Percentiles rank a stretch among this genome's conserved stretches.
Evolutionary conservation across 2,329 filamentous ascomycete genomes (phyloP).

Genomic region (Calonectria honghensis): DNA sequence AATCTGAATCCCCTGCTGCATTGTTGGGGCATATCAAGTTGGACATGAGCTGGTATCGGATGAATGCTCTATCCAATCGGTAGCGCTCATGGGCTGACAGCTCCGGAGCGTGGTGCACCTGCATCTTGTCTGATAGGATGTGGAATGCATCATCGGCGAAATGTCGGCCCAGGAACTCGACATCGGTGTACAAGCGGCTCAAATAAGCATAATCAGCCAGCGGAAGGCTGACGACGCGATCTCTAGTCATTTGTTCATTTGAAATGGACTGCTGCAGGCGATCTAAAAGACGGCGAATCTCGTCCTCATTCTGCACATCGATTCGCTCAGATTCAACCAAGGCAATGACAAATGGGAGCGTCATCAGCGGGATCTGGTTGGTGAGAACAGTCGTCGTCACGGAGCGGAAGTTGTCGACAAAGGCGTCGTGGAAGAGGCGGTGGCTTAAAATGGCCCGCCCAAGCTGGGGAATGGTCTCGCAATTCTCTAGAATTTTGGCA

Average conservation of each 20-base stretch:
- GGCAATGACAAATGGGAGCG: background rate
- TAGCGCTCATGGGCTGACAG: background rate
- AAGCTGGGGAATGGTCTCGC: slow-evolving; percentile 2
- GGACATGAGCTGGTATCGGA: slow-evolving; percentile 13
- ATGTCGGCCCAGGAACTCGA: background rate
- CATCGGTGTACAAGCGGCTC: background rate
- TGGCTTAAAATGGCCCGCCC: background rate
- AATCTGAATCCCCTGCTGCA: background rate
- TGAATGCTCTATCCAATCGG: background rate
- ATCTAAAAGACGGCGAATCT: background rate
- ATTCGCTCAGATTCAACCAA: background rate
- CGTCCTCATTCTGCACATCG: background rate
- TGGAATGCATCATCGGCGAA: slow-evolving; percentile 9
- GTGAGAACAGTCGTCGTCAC: background rate
- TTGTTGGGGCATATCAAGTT: background rate
- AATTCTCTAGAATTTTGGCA: background rate
- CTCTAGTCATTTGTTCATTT: background rate
- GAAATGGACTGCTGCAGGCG: background rate
- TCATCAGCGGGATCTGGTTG: background rate
- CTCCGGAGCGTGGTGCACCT: background rate
- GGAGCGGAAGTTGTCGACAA: background rate
- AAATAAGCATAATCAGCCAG: slow-evolving; percentile 12
- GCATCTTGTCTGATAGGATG: background rate
- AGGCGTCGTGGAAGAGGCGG: background rate
- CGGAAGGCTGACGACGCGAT: background rate